Percentiles rank a stretch among this genome's conserved stretches.
Conservation (phyloP, 1,284 basidiomycete genomes). For the Blastosporella zonata region DNA sequence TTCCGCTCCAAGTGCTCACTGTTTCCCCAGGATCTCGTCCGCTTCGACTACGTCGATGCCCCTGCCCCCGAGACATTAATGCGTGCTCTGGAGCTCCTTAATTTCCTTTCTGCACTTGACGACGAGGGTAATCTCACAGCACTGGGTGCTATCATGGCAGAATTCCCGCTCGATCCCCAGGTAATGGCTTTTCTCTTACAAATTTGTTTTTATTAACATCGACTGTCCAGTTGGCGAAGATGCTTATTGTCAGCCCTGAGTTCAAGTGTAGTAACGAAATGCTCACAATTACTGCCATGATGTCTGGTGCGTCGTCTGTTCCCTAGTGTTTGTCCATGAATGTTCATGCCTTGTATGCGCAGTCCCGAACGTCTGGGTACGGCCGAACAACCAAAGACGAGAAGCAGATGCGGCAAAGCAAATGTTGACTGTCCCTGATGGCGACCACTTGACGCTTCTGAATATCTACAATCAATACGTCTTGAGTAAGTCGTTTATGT, state of each 20-base stretch:
- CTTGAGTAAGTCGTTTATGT: slow-evolving; percentile 52
- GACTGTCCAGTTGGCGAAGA: slow-evolving; percentile 75
- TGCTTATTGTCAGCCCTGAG: slow-evolving; percentile 92
- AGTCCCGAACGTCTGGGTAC: slow-evolving; percentile 94
- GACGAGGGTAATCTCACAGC: slow-evolving; percentile 92
- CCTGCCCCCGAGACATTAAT: slow-evolving; percentile 98
- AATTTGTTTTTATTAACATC: neutral
- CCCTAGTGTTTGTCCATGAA: neutral
- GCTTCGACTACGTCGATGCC: slow-evolving; percentile 95
- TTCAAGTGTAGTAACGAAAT: slow-evolving; percentile 98
- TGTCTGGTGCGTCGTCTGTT: slow-evolving; percentile 67
- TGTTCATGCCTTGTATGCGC: slow-evolving; percentile 5
- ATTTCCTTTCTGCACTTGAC: slow-evolving; percentile 90
- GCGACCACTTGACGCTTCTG: slow-evolving; percentile 92
- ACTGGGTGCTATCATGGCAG: slow-evolving; percentile 92
- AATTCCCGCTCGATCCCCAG: slow-evolving; percentile 97
- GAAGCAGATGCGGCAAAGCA: slow-evolving; percentile 94
- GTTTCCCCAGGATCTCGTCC: slow-evolving; percentile 70
- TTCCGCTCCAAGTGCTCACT: neutral
- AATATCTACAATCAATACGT: slow-evolving; percentile 97
- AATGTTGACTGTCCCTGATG: slow-evolving; percentile 86
- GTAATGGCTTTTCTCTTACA: slow-evolving; percentile 32
- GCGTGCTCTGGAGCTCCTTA: slow-evolving; percentile 94
- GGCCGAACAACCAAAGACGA: slow-evolving; percentile 83
- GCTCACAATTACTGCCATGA: slow-evolving; percentile 93